Evolutionary conservation across 2,329 filamentous ascomycete genomes (phyloP).

Genomic region (Trichoderma oligosporum): DNA sequence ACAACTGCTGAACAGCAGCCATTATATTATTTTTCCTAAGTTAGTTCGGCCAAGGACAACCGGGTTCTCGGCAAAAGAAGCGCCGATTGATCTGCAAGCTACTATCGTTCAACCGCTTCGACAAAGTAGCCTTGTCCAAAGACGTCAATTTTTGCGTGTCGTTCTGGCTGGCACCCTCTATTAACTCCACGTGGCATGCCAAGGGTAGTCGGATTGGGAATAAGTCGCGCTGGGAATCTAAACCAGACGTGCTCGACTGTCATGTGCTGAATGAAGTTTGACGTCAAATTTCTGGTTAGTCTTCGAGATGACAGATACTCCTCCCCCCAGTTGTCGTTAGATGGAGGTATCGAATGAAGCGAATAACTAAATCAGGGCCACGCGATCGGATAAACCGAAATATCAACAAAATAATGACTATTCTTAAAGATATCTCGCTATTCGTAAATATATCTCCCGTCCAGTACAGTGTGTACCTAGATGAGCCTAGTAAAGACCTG

Average conservation of each 20-base stretch:
- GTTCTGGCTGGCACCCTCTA: background rate
- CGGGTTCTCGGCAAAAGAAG: background rate
- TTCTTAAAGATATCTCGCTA: no score
- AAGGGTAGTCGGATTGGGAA: background rate
- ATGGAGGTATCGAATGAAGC: background rate
- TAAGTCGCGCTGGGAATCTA: background rate
- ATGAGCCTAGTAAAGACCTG: conserved; percentile 1
- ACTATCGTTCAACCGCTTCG: background rate
- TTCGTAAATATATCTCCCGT: background rate
- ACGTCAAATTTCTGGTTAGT: background rate
- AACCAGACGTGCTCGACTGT: background rate
- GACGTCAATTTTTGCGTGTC: conserved; percentile 2
- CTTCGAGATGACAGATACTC: background rate
- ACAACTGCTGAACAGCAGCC: conserved; percentile 39
- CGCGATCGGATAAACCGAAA: background rate
- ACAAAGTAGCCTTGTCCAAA: conserved; percentile 8
- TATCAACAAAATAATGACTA: background rate
- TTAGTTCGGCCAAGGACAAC: background rate
- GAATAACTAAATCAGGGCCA: background rate
- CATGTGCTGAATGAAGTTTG: background rate
- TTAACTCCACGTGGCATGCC: conserved; percentile 14
- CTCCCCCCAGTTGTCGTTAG: background rate
- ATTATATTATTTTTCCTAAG: conserved; percentile 24
- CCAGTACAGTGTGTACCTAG: background rate
- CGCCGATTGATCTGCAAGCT: background rate